phyloP scores from a whole-genome alignment of 2,329 filamentous ascomycete genomes.

The Colletotrichum sidae region DNA sequence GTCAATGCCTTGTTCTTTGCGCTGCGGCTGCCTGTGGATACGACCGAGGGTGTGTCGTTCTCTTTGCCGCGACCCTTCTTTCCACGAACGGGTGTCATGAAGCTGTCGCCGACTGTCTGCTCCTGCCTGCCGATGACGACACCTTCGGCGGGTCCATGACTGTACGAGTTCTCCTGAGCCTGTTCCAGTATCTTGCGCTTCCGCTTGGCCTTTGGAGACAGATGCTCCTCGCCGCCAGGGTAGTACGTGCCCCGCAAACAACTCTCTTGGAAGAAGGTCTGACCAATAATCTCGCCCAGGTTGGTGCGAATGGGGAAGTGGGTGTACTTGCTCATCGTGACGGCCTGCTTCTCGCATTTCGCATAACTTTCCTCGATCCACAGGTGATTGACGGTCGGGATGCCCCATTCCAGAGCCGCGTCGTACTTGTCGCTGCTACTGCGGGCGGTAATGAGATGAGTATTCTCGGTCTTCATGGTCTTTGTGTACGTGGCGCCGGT shows the following conservation, averaged over 20 bases:
- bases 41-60: slow-evolving; percentile 80
- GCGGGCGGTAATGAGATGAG: slow-evolving; percentile 92
- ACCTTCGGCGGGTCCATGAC: slow-evolving; percentile 59
- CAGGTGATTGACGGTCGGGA: slow-evolving; percentile 91
- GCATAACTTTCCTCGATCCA: slow-evolving; percentile 99
- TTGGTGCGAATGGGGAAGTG: slow-evolving; percentile 92
- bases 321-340: slow-evolving; percentile 81
- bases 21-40: slow-evolving; percentile 80
- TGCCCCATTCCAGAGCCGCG: slow-evolving; percentile 91
- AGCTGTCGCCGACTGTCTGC: slow-evolving; percentile 45
- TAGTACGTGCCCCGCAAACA: slow-evolving; percentile 75
- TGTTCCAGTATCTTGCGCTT: slow-evolving; percentile 63
- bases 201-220: slow-evolving; percentile 56
- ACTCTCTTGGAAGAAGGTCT: slow-evolving; percentile 80
- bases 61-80: slow-evolving; percentile 75
- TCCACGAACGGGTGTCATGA: slow-evolving; percentile 64
- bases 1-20: slow-evolving; percentile 89
- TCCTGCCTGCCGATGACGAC: slow-evolving; percentile 55
- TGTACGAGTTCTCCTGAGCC: slow-evolving; percentile 63
- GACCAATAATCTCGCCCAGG: slow-evolving; percentile 90
- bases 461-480: slow-evolving; percentile 95
- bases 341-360: slow-evolving; percentile 79
- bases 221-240: slow-evolving; percentile 66
- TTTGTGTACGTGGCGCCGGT: slow-evolving; percentile 92
- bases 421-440: slow-evolving; percentile 92